These are phyloP conservation scores for Zalaria sp. DNA, from an alignment of 2,329 filamentous ascomycete genomes.

Conservation along the genomic window DNA sequence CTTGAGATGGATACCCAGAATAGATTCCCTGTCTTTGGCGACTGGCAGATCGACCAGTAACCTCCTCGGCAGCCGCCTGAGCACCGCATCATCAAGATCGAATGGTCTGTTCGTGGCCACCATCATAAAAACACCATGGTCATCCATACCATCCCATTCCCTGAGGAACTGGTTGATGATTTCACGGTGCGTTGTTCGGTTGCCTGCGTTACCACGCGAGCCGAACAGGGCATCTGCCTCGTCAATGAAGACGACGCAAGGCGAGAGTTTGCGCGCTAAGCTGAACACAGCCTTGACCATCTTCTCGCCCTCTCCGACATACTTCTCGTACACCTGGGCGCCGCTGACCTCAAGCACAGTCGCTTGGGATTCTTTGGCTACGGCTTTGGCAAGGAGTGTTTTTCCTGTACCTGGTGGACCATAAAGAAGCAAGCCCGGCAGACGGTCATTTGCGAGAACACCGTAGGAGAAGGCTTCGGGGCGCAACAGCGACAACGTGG, in stretches of 20 bases:
- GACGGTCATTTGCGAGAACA: slow-evolving; percentile 78
- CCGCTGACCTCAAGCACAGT: slow-evolving; percentile 73
- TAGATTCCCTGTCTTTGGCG: slow-evolving; percentile 49
- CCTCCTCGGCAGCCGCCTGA: slow-evolving; percentile 59
- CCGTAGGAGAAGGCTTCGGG: slow-evolving; percentile 96
- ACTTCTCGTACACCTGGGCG: slow-evolving; percentile 90
- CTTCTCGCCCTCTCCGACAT: slow-evolving; percentile 91
- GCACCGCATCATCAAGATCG: slow-evolving; percentile 78
- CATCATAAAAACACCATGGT: slow-evolving; percentile 81
- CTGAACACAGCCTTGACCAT: slow-evolving; percentile 87
- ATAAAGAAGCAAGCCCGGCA: slow-evolving; percentile 91
- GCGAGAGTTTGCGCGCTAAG: slow-evolving; percentile 77
- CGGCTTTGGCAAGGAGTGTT: slow-evolving; percentile 58
- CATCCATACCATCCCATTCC: slow-evolving; percentile 89
- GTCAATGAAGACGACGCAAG: slow-evolving; percentile 91
- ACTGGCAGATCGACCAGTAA: slow-evolving; percentile 61
- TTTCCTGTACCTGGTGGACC: slow-evolving; percentile 84
- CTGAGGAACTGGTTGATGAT: slow-evolving; percentile 93
- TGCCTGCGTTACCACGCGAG: slow-evolving; percentile 51
- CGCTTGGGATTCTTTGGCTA: slow-evolving; percentile 51
- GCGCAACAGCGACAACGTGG: slow-evolving; percentile 69
- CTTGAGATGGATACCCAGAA: slow-evolving; percentile 57
- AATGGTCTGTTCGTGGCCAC: slow-evolving; percentile 93
- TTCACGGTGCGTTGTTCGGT: slow-evolving; percentile 63
- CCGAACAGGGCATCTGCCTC: slow-evolving; percentile 90